phyloP scores from a whole-genome alignment of 257 asterid genomes.

The Gentiana macrophylla region DNA sequence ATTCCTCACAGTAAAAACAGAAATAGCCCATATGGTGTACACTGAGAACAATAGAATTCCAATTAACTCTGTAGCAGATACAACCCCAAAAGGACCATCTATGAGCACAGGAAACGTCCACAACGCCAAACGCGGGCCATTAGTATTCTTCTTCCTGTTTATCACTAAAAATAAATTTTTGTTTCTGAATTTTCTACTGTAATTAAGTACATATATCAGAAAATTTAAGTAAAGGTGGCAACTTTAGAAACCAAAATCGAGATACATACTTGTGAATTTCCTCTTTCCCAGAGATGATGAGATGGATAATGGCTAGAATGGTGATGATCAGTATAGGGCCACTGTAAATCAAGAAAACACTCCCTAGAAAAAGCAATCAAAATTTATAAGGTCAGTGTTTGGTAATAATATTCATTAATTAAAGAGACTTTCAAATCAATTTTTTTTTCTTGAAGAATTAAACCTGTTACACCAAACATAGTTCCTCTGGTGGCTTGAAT shows the following conservation, averaged over 20 bases:
- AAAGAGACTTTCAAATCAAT: not conserved
- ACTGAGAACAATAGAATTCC: conserved; percentile 41
- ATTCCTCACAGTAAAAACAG: conserved; percentile 29
- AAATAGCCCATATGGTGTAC: conserved; percentile 55
- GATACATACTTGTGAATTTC: conserved; percentile 27
- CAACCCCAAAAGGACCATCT: conserved; percentile 87
- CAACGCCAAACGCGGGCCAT: conserved; percentile 36
- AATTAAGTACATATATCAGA: not conserved
- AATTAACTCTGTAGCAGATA: conserved; percentile 75
- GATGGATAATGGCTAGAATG: conserved; percentile 42
- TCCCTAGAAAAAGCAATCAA: conserved; percentile 31
- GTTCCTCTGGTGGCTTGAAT: conserved; percentile 16
- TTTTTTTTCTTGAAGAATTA: not conserved
- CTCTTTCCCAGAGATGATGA: conserved; percentile 38
- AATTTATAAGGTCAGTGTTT: not conserved
- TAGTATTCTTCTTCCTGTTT: conserved; percentile 27
- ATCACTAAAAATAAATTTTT: not conserved
- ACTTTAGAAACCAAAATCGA: not conserved
- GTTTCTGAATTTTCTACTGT: no score
- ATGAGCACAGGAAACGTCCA: conserved; percentile 84
- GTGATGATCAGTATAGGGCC: conserved; percentile 62
- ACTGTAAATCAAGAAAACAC: conserved; percentile 41
- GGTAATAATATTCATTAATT: not conserved
- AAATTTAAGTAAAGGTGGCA: not conserved
- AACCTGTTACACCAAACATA: conserved; percentile 47